Base-by-base conservation (phyloP, 169 alveolate species). In the Condylostoma magnum region DNA sequence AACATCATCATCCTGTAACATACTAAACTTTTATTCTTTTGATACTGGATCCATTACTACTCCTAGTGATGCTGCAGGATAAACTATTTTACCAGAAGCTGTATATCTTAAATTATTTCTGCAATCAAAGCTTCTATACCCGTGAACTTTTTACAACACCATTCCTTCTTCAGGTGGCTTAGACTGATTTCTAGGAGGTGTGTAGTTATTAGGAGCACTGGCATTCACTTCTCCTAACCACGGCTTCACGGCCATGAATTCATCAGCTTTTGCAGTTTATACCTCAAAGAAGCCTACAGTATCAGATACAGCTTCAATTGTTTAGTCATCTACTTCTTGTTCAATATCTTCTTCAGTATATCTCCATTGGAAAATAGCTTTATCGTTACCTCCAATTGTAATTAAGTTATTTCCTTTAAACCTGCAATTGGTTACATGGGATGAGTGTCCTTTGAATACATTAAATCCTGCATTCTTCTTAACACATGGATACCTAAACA, bases 1-100 rank as follows among this genome's bases (percentile, higher is more conserved):
- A 5, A 92, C 86, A 67, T 92, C 97, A 52, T 89, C 97, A 43
- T 83, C 87, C 69, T 89, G 95, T 60, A 81, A 69, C 41, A 79
- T 84, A 51, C 84, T 85, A 75, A 79, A 92, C 66, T 76, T 69
- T 75, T 92, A 83, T 36, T 76, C 72, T 41, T 79, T 72, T 2
- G 65, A 54, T 30, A 73, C 63, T 18, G 69, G 76, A 55, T 91
- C 76, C 50, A 82, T 70, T 0, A 86, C 93, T 2, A 91, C 76
- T 65, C 95, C 95, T 41, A 91, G 55, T 0, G 94, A 94, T 22
- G 96, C 96, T 15, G 96, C 71, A 2, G 93, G 79, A 71, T 83
- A 91, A 3, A 81, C 87, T 1, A 87, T 74, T 67, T 83, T 82
- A 48, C 83, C 82, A 37, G 70, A 68, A 33, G 55, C 67, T 25